Conservation (phyloP, 192 early-diverging fungal species). For the Gamsiella multidivaricata region DNA sequence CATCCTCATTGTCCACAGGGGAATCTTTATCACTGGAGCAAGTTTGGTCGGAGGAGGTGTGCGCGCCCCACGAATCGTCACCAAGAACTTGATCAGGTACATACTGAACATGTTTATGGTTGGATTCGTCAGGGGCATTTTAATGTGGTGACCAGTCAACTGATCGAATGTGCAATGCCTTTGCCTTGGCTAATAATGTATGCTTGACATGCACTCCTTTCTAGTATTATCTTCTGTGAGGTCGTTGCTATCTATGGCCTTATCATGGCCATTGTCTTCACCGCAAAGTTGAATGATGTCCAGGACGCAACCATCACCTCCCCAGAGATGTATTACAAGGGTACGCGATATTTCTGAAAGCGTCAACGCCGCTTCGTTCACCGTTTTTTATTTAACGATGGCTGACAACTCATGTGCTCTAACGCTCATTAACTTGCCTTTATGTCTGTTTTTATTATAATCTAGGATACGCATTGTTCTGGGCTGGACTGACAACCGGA, state of each 20-base stretch:
- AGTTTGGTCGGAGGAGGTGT: slow-evolving; percentile 91
- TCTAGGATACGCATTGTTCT: slow-evolving; percentile 94
- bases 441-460: neutral
- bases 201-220: neutral
- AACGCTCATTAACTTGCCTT: slow-evolving; percentile 5
- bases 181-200: neutral
- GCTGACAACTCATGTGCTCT: no score
- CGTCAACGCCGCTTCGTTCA: no score
- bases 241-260: slow-evolving; percentile 99
- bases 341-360: no score
- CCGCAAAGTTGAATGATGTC: slow-evolving; percentile 80
- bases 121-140: slow-evolving; percentile 96
- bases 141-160: slow-evolving; percentile 75
- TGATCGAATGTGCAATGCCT: neutral
- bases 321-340: slow-evolving; percentile 80
- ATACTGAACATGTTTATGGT: no score
- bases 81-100: slow-evolving; percentile 96
- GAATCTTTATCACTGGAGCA: slow-evolving; percentile 94
- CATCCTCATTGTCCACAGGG: slow-evolving; percentile 66
- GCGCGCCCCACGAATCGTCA: slow-evolving; percentile 89
- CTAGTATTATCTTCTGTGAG: slow-evolving; percentile 97
- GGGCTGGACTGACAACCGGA: slow-evolving; percentile 96
- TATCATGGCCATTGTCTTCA: slow-evolving; percentile 98
- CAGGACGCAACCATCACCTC: slow-evolving; percentile 58
- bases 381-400: neutral